Evolutionary conservation across 139 green algal species (phyloP), one percentile per base, ranked within the genome.

Genomic region (Chlamydomonas sp.): DNA sequence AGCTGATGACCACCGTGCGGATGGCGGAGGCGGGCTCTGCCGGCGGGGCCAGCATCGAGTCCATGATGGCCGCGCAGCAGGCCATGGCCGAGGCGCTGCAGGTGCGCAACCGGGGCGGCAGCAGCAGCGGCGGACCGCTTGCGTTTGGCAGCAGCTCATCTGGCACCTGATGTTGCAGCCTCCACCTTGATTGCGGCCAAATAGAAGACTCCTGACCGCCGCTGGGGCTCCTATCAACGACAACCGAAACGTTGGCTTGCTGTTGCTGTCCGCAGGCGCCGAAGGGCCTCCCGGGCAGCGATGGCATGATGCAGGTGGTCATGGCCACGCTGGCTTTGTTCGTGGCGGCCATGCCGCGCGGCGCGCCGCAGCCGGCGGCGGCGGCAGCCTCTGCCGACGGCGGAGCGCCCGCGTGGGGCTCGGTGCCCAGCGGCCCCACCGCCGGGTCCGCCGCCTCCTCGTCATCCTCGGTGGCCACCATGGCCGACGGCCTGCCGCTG

Each of bases 61-160:
- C 79, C 49, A 93, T 93, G 90, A 14, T 90, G 2, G 90, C 87
- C 7, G 90, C 90, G 17, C 90, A 93, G 84, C 64, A 87, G 66
- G 90, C 90, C 16, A 90, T 93, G 79, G 63, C 79, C 59, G 64
- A 88, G 63, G 59, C 87, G n/a, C 63, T 82, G 18, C 77, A 83
- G 86, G 86, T 90, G 85, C 63, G 84, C 16, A 5, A 77, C 71
- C 10, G 14, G 84, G 84, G 78, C 78, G 3, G 14, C 62, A 3
- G 78, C 78, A 72, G 60, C n/a, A 14, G 68, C 31, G 31, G 31
- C 31, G 31, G 31, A 49, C 31, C 31, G 31, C 31, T 49, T 49
- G 31, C 31, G 31, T 49, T 49, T 49, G 31, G 31, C 31, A 49
- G 31, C 31, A 49, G 31, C 31, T 49, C 31, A 49, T 49, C 31